These are phyloP conservation scores for Furcasterigmium sp. DNA, from an alignment of 2,329 filamentous ascomycete species.

Conservation along the genomic window DNA sequence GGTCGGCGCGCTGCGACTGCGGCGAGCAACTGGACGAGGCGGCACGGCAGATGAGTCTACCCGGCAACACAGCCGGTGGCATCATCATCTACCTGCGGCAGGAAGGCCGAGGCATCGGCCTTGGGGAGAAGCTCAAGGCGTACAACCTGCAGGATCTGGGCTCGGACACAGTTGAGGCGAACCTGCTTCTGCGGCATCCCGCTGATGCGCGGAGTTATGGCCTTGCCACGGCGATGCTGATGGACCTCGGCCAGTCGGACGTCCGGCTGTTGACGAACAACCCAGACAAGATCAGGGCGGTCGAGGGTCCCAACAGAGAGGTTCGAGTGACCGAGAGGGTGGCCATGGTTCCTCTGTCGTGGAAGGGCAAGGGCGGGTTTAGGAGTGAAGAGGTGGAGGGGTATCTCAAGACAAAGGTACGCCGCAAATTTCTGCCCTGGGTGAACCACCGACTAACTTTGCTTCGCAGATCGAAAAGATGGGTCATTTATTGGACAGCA, in stretches of 20 bases:
- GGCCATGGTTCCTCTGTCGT: slow-evolving; percentile 91
- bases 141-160: slow-evolving; percentile 97
- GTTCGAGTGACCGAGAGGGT: slow-evolving; percentile 84
- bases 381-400: slow-evolving; percentile 85
- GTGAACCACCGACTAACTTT: slow-evolving; percentile 6
- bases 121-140: slow-evolving; percentile 93
- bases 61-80: slow-evolving; percentile 54
- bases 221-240: slow-evolving; percentile 89
- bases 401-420: slow-evolving; percentile 90
- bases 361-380: slow-evolving; percentile 82
- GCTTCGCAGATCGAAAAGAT: slow-evolving; percentile 70
- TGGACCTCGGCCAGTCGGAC: slow-evolving; percentile 74
- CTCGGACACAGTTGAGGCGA: slow-evolving; percentile 96
- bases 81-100: slow-evolving; percentile 95
- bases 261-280: slow-evolving; percentile 91
- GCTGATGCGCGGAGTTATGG: slow-evolving; percentile 94
- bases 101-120: slow-evolving; percentile 90
- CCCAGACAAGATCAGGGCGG: slow-evolving; percentile 90
- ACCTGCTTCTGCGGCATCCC: slow-evolving; percentile 82
- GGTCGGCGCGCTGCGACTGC: slow-evolving; percentile 96
- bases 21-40: slow-evolving; percentile 97
- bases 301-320: slow-evolving; percentile 87
- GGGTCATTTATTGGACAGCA: slow-evolving; percentile 71
- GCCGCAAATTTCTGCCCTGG: slow-evolving; percentile 19
- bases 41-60: slow-evolving; percentile 82